These are phyloP conservation scores for Trichoderma atrobrunneum DNA, from an alignment of 2,329 filamentous ascomycete species.

Conservation along the genomic window DNA sequence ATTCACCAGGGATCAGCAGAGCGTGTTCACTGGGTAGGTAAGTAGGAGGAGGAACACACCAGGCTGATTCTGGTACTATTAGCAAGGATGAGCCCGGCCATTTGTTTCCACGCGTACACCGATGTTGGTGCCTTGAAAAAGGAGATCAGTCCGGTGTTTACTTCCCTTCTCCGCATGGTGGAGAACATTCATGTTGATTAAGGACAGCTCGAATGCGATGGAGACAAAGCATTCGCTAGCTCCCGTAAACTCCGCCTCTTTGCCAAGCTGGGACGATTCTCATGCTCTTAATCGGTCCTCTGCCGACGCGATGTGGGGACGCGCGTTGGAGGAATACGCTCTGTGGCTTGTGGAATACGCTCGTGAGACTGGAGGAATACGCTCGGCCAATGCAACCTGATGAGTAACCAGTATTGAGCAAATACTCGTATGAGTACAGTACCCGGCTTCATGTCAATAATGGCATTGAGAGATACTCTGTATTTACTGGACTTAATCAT, in stretches of 20 bases:
- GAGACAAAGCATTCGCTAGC: background rate
- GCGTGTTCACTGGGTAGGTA: background rate
- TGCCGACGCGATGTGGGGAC: background rate
- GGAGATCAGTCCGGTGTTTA: background rate
- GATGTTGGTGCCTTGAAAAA: background rate
- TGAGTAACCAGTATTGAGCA: background rate
- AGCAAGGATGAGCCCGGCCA: background rate
- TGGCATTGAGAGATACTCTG: background rate
- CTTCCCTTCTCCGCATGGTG: background rate
- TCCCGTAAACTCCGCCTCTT: background rate
- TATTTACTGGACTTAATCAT: background rate
- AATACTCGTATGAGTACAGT: background rate
- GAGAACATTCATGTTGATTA: background rate
- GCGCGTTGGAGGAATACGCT: background rate
- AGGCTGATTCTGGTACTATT: background rate
- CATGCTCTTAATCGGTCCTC: too few relatives aligned
- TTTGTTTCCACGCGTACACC: background rate
- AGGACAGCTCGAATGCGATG: background rate
- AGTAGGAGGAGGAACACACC: background rate
- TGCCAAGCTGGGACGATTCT: background rate
- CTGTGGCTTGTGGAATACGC: background rate
- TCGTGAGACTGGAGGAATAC: background rate
- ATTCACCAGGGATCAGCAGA: background rate
- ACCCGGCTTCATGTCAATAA: background rate
- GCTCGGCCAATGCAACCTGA: background rate